Evolutionary conservation across 257 asterid genomes (phyloP).

Genomic region (Nicotiana knightiana): DNA sequence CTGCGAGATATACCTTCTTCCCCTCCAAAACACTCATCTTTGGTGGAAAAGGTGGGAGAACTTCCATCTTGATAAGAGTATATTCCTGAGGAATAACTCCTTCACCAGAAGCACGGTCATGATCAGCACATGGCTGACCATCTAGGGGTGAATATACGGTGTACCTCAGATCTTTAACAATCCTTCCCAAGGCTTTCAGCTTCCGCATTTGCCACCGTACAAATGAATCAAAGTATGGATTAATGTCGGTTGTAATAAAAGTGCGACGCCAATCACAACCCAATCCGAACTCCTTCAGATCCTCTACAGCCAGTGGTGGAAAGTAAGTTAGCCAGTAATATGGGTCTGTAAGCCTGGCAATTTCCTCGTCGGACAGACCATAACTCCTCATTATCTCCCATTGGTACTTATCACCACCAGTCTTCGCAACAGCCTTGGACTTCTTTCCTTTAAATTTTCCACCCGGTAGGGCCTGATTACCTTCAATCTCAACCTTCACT

Average conservation of each 20-base stretch:
- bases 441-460: constrained; percentile 87
- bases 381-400: constrained; percentile 95
- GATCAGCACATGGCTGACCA: constrained; percentile 98
- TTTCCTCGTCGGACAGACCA: constrained; percentile 75
- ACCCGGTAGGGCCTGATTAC: constrained; percentile 48
- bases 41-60: constrained; percentile 68
- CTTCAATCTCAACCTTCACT: constrained; percentile 43
- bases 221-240: constrained; percentile 78
- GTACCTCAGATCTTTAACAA: constrained; percentile 78
- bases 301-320: constrained; percentile 90
- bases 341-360: constrained; percentile 58
- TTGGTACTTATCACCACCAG: constrained; percentile 66
- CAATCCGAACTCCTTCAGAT: constrained; percentile 84
- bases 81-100: constrained; percentile 95
- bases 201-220: constrained; percentile 89
- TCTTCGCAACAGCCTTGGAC: constrained; percentile 77
- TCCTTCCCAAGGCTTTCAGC: constrained; percentile 72
- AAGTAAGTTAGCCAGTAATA: constrained; percentile 74
- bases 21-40: constrained; percentile 71
- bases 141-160: constrained; percentile 82
- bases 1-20: constrained; percentile 84
- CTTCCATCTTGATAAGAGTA: constrained; percentile 90
- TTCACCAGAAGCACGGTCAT: constrained; percentile 96
- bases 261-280: constrained; percentile 98
- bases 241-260: constrained; percentile 74